Percentiles rank a stretch among this genome's conserved stretches.
Conservation (phyloP, 306 rosid species). For the Vicia villosa region DNA sequence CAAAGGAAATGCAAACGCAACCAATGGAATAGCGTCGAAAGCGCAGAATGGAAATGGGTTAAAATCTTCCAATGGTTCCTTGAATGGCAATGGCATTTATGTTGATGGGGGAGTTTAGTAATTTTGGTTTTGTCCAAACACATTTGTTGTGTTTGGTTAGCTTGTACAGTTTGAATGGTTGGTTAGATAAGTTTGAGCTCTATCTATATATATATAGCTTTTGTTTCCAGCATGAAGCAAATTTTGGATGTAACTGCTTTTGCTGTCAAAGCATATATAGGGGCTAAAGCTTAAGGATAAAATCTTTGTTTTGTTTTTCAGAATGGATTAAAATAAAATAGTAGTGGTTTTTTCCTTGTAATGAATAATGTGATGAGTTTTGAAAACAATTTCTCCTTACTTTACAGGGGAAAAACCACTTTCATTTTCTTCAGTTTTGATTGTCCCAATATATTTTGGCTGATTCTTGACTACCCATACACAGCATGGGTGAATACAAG, state of each 20-base stretch:
- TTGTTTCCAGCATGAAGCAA: constrained; percentile 47
- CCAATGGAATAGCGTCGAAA: constrained; percentile 45
- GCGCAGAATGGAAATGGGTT: constrained; percentile 44
- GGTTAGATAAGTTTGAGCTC: constrained; percentile 47
- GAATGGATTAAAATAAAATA: constrained; percentile 15
- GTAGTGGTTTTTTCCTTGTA: constrained; percentile 13
- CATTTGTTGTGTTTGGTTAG: constrained; percentile 45
- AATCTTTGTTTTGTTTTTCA: constrained; percentile 5
- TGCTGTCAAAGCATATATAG: constrained; percentile 38
- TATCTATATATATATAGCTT: constrained; percentile 35
- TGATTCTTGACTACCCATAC: neutral
- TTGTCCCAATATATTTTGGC: neutral
- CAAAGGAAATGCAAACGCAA: constrained; percentile 40
- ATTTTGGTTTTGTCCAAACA: constrained; percentile 36
- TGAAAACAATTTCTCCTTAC: neutral
- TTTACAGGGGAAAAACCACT: neutral
- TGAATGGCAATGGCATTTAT: constrained; percentile 57
- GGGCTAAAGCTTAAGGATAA: constrained; percentile 41
- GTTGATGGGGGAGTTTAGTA: constrained; percentile 37
- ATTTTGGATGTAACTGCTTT: constrained; percentile 57
- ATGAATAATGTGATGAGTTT: constrained; percentile 2
- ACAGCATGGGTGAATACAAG: no score
- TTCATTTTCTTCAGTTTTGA: neutral
- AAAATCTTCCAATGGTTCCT: constrained; percentile 56
- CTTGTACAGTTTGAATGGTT: constrained; percentile 75